Evolutionary conservation across 2,329 filamentous ascomycete species (phyloP).

Genomic region (Dothistroma pini): DNA sequence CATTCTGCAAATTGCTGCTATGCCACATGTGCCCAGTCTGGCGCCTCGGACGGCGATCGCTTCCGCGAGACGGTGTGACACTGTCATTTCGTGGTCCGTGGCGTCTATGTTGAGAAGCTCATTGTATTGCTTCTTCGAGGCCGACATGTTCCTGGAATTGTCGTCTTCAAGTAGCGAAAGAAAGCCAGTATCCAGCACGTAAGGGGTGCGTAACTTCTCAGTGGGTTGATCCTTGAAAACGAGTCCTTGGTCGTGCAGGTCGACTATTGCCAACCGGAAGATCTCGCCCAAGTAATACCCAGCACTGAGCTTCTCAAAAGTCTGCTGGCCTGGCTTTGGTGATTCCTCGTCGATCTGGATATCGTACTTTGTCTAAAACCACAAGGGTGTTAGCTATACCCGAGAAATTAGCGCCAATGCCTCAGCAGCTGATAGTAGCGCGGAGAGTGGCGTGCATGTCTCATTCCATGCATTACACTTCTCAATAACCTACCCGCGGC

Average conservation of each 20-base stretch:
- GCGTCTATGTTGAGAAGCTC: slow-evolving; percentile 26
- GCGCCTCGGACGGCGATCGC: slow-evolving; percentile 36
- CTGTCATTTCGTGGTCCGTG: slow-evolving; percentile 28
- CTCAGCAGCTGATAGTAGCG: no score
- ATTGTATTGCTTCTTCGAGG: slow-evolving; percentile 26
- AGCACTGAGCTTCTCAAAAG: slow-evolving; percentile 97
- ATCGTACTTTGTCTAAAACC: slow-evolving; percentile 67
- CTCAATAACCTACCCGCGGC: slow-evolving; percentile 49
- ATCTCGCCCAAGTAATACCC: slow-evolving; percentile 93
- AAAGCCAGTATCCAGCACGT: slow-evolving; percentile 87
- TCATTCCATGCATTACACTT: no score
- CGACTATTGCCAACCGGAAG: slow-evolving; percentile 81
- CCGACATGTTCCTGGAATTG: slow-evolving; percentile 21
- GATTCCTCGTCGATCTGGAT: slow-evolving; percentile 85
- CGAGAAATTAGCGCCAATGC: no score
- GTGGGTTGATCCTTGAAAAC: slow-evolving; percentile 81
- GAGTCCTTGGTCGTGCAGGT: slow-evolving; percentile 71
- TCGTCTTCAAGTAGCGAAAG: slow-evolving; percentile 79
- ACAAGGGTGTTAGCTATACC: no score
- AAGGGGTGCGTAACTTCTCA: slow-evolving; percentile 70
- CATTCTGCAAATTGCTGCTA: slow-evolving; percentile 38
- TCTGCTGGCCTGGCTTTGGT: slow-evolving; percentile 87
- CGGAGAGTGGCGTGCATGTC: no score
- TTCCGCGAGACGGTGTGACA: slow-evolving; percentile 32
- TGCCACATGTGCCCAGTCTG: slow-evolving; percentile 38